These are phyloP conservation scores for Amanita brunnescens DNA, from an alignment of 768 basidiomycete genomes.

Conservation along the genomic window DNA sequence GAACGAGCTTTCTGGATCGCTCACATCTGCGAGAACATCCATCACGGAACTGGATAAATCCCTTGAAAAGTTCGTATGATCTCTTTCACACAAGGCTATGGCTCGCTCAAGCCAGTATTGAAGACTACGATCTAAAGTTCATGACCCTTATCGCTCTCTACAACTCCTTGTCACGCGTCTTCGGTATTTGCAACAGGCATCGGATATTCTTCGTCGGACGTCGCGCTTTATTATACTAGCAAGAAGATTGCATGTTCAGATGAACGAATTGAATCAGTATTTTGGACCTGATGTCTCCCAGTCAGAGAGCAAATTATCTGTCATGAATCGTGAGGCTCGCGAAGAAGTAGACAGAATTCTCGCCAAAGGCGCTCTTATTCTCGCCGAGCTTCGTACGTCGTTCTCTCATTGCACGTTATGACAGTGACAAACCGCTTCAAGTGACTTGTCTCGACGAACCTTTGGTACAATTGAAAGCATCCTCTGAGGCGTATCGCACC, in stretches of 20 bases:
- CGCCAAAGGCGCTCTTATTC: constrained; percentile 89
- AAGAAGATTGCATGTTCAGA: constrained; percentile 76
- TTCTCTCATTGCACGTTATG: neutral
- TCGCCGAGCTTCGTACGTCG: constrained; percentile 84
- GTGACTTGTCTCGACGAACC: constrained; percentile 45
- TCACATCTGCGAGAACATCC: constrained; percentile 58
- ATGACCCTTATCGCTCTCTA: constrained; percentile 72
- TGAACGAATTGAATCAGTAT: constrained; percentile 52
- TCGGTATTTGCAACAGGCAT: constrained; percentile 71
- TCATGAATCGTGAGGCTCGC: constrained; percentile 35
- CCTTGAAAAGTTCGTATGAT: constrained; percentile 56
- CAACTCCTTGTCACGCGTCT: constrained; percentile 63
- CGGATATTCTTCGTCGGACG: constrained; percentile 76
- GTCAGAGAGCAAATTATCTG: constrained; percentile 11
- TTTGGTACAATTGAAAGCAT: neutral
- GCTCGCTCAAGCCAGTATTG: constrained; percentile 13
- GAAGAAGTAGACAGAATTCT: constrained; percentile 83
- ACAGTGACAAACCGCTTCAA: constrained; percentile 16
- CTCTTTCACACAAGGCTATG: neutral
- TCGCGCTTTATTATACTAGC: constrained; percentile 81
- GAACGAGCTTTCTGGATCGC: constrained; percentile 58
- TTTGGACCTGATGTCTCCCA: neutral
- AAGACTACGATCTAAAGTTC: constrained; percentile 81
- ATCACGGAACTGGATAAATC: constrained; percentile 68
- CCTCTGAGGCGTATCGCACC: neutral